phyloP scores from a whole-genome alignment of 2,329 filamentous ascomycete genomes.

The Zalaria sp. region DNA sequence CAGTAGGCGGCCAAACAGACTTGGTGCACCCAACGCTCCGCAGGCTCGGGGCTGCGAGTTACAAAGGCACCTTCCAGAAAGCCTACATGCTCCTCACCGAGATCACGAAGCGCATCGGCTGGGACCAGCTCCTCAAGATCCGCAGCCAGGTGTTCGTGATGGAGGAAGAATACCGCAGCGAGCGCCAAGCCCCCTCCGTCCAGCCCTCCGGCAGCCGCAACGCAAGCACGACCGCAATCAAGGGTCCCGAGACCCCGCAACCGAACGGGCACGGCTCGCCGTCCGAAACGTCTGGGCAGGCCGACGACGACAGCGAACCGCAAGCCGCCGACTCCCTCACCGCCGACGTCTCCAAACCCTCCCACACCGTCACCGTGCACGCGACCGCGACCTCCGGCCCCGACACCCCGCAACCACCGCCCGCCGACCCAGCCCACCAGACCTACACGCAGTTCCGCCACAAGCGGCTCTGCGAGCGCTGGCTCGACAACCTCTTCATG shows the following conservation, averaged over 20 bases:
- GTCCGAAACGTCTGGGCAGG: constrained; percentile 4
- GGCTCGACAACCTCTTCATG: constrained; percentile 99
- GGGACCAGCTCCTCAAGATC: constrained; percentile 90
- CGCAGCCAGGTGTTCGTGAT: constrained; percentile 97
- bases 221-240: constrained; percentile 65
- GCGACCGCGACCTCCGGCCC: constrained; percentile 15
- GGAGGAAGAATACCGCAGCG: constrained; percentile 94
- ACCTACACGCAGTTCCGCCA: constrained; percentile 87
- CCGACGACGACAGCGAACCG: constrained; percentile 19
- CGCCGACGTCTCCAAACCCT: constrained; percentile 20
- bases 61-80: constrained; percentile 90
- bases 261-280: constrained; percentile 25
- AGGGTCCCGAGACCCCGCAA: constrained; percentile 47
- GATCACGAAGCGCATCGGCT: constrained; percentile 91
- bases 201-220: constrained; percentile 44
- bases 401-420: constrained; percentile 12
- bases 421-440: constrained; percentile 46
- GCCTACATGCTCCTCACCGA: constrained; percentile 90
- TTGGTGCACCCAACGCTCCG: constrained; percentile 76
- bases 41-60: constrained; percentile 73
- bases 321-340: constrained; percentile 15
- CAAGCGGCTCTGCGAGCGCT: constrained; percentile 91
- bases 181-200: constrained; percentile 51
- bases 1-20: constrained; percentile 62
- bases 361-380: constrained; percentile 17